Evolutionary conservation across 1,284 basidiomycete species (phyloP), one percentile per base, ranked within the genome.

Genomic region (Peniophora sp.): DNA sequence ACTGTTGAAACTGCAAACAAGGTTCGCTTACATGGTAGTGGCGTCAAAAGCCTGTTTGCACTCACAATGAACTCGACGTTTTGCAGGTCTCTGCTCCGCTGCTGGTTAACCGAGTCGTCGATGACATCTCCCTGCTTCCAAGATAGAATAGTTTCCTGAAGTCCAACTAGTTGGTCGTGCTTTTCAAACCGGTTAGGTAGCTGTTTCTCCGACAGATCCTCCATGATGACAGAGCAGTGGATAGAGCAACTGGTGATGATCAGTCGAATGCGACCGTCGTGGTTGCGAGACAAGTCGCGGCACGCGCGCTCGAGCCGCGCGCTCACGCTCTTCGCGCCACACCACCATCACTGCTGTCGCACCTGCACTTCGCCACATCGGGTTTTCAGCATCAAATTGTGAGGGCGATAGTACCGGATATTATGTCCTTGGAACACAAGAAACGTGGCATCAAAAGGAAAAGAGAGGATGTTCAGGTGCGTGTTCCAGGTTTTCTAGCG

Each of bases 1-100:
- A 99, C 63, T 85, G 79, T 64, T 84, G 80, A 39, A 98, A 78
- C 94, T 97, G 25, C 35, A 24, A 6, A 14, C 2, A 17, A 23
- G 17, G 8, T 34, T 46, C 39, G 44, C 36, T 43, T 32, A 5
- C 27, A 12, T 32, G 12, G 12, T 12, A 12, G 5, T 32, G 27
- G 12, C 27, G 12, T 12, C 27, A 32, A 12, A 32, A 12, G 12
- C 27, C 12, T 32, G 27, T 5, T 32, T 12, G 12, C 12, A 12
- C 27, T 32, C 27, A 32, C 27, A 12, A 32, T 32, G 5, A 6
- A 5, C 27, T 32, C 27, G 27, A 32, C 27, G 27, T 32, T 32
- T 5, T 6, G 27, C 27, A 32, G 27, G 27, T 6, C 27, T 12
- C 12, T 32, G 27, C 6, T 32, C 27, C 27, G 27, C 27, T 32